Percentiles rank a stretch among this genome's conserved stretches.
phyloP scores from a whole-genome alignment of 1,139 yeast species.

The Suhomyces panamericanus region DNA sequence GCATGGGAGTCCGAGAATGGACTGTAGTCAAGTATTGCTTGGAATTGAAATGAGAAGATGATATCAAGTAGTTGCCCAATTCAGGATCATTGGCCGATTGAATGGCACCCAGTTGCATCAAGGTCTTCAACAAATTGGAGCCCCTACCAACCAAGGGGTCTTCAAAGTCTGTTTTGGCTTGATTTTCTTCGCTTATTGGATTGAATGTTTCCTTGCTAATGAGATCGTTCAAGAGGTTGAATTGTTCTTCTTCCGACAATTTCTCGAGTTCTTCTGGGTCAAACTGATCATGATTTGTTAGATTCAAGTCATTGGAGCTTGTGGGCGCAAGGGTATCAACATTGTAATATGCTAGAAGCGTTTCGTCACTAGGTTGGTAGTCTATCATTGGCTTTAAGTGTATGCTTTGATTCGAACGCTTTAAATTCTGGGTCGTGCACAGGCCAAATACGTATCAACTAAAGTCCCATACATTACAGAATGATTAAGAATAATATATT shows the following conservation, averaged over 20 bases:
- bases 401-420: not conserved
- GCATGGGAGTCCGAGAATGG: conserved; percentile 70
- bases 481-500: too few relatives aligned
- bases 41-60: conserved; percentile 73
- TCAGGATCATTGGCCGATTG: conserved; percentile 43
- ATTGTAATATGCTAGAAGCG: conserved; percentile 28
- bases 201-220: conserved; percentile 17
- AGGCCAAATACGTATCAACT: not conserved
- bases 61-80: conserved; percentile 58
- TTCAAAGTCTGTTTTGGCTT: conserved; percentile 19
- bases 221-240: conserved; percentile 28
- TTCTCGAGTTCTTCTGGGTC: conserved; percentile 28
- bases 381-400: conserved; percentile 26
- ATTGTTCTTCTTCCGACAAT: conserved; percentile 32
- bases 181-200: conserved; percentile 5
- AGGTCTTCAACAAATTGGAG: conserved; percentile 42
- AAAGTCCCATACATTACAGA: too few relatives aligned
- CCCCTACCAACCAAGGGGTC: conserved; percentile 61
- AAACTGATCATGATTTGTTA: conserved; percentile 18
- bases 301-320: conserved; percentile 22
- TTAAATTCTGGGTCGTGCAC: conserved; percentile 1
- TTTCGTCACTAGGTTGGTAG: conserved; percentile 24
- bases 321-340: conserved; percentile 28
- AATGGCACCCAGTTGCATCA: conserved; percentile 40
- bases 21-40: conserved; percentile 66